A percentile compares a stretch with the other conserved stretches of the same genome.
phyloP scores from a whole-genome alignment of 2,329 filamentous ascomycete genomes.

The Aureobasidium sp. region DNA sequence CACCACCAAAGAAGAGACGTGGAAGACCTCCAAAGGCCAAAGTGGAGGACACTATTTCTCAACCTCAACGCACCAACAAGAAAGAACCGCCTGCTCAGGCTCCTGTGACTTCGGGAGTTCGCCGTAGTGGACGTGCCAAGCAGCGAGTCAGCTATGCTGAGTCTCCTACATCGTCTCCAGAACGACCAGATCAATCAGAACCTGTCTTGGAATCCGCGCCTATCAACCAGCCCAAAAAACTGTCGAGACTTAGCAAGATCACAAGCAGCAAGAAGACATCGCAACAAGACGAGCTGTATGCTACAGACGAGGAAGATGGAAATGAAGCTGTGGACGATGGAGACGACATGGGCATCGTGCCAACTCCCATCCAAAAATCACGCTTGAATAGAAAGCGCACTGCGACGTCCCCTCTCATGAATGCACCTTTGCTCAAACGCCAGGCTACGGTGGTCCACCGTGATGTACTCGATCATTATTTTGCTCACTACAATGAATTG shows the following conservation, averaged over 20 bases:
- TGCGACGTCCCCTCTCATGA: not conserved
- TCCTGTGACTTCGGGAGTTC: not conserved
- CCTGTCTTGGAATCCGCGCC: not conserved
- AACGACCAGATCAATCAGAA: not conserved
- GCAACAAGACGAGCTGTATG: constrained; percentile 12
- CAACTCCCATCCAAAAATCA: constrained; percentile 1
- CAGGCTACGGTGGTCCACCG: not conserved
- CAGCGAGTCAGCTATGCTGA: constrained; percentile 5
- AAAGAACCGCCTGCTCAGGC: not conserved
- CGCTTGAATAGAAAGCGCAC: constrained; percentile 23
- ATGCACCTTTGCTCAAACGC: not conserved
- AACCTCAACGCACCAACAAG: not conserved
- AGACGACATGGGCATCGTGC: not conserved
- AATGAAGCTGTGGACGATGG: constrained; percentile 8
- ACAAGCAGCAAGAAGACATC: constrained; percentile 3
- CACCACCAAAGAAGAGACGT: constrained; percentile 3
- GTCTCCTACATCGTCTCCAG: not conserved
- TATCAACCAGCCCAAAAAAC: not conserved
- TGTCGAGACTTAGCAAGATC: not conserved
- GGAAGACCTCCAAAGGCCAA: not conserved
- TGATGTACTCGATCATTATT: not conserved
- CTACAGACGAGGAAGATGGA: constrained; percentile 14
- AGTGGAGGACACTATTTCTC: not conserved
- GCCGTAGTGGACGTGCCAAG: constrained; percentile 9
- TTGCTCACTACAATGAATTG: too few relatives aligned